These are phyloP conservation scores for Cyclostephanos invisitatus DNA, from an alignment of 108 stramenopile genomes.

Conservation along the genomic window DNA sequence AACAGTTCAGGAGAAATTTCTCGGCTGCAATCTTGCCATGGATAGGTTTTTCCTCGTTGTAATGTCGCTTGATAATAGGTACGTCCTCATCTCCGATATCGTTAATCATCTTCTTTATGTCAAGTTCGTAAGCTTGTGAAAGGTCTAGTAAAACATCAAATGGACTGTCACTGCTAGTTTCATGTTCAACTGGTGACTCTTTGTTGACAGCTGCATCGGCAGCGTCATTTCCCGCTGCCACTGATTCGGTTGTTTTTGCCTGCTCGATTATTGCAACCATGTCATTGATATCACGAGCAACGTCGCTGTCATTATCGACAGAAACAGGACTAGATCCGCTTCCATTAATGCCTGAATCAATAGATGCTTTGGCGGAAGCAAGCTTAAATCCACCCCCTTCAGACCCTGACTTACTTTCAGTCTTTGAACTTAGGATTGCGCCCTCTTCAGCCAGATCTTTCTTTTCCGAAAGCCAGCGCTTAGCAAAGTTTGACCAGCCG, in stretches of 20 bases:
- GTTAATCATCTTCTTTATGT: conserved; percentile 57
- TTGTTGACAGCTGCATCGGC: conserved; percentile 1
- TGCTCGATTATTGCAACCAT: conserved; percentile 65
- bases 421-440: neutral
- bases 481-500: conserved; percentile 80
- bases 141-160: conserved; percentile 31
- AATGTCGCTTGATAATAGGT: conserved; percentile 68
- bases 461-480: conserved; percentile 59
- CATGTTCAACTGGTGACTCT: neutral
- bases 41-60: conserved; percentile 73
- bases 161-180: neutral
- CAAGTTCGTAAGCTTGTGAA: conserved; percentile 48
- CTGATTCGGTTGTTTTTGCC: conserved; percentile 18
- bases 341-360: neutral
- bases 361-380: neutral
- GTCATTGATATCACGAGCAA: conserved; percentile 39
- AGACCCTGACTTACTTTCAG: neutral
- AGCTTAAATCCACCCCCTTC: neutral
- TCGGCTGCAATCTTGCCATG: conserved; percentile 51
- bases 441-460: neutral
- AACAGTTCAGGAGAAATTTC: conserved; percentile 66
- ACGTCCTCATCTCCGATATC: conserved; percentile 77
- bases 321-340: neutral
- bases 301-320: neutral
- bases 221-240: neutral